phyloP scores from a whole-genome alignment of 2,329 filamentous ascomycete genomes.

The Herpomyces periplanetae region DNA sequence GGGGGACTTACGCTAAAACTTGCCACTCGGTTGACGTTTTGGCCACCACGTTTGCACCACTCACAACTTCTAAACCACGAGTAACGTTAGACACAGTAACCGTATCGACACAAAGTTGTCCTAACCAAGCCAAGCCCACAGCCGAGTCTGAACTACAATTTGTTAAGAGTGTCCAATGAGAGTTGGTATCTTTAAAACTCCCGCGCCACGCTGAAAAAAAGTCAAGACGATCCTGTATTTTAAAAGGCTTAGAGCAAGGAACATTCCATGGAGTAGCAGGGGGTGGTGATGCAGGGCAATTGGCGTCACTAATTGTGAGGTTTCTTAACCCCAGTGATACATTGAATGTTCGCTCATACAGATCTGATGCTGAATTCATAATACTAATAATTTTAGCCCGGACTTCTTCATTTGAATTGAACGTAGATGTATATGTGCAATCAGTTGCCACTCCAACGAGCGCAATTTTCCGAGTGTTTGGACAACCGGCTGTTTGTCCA shows the following conservation, averaged over 20 bases:
- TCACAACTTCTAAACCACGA: conserved; percentile 25
- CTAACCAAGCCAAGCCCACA: conserved; percentile 70
- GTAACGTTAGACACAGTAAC: conserved; percentile 14
- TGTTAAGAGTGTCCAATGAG: conserved; percentile 65
- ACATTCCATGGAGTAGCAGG: conserved; percentile 45
- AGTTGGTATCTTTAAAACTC: conserved; percentile 31
- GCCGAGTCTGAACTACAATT: conserved; percentile 44
- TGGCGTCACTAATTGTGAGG: conserved; percentile 28
- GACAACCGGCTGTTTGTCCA: conserved; percentile 47
- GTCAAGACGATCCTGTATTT: conserved; percentile 40
- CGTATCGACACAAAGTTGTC: conserved; percentile 31
- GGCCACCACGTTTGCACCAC: conserved; percentile 59
- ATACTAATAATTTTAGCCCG: conserved; percentile 35
- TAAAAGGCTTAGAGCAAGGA: conserved; percentile 18
- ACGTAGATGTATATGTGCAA: conserved; percentile 41
- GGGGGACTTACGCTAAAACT: conserved; percentile 22
- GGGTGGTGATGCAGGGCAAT: conserved; percentile 29
- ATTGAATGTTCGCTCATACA: conserved; percentile 76
- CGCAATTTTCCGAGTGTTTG: conserved; percentile 56
- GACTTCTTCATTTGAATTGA: conserved; percentile 22
- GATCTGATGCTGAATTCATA: conserved; percentile 47
- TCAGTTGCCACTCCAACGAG: conserved; percentile 71
- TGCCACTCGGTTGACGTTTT: conserved; percentile 61
- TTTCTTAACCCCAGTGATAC: conserved; percentile 69
- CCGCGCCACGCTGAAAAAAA: conserved; percentile 68